Conservation (phyloP, 192 early-diverging fungal genomes). For the Hyaloraphidium curvatum region DNA sequence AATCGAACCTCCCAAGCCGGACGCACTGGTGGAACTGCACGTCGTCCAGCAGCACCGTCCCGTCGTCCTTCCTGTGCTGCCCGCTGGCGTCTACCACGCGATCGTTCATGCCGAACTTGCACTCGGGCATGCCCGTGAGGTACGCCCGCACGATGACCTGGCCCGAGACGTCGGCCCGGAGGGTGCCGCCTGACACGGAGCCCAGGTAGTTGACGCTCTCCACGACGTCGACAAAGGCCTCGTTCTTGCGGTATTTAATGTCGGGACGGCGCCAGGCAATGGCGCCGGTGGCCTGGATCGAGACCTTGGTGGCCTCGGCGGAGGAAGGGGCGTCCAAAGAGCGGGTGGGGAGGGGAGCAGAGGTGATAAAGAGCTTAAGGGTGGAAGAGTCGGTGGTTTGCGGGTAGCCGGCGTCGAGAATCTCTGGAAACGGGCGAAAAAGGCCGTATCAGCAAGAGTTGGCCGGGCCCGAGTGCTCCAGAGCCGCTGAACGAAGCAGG, state of each 20-base stretch:
- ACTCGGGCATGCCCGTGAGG: conserved; percentile 92
- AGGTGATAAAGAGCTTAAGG: conserved; percentile 69
- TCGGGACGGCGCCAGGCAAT: conserved; percentile 84
- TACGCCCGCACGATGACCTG: conserved; percentile 88
- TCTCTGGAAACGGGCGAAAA: conserved; percentile 22
- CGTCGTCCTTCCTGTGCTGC: background rate
- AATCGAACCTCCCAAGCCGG: conserved; percentile 76
- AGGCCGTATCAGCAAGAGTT: no score
- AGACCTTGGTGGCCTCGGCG: conserved; percentile 53
- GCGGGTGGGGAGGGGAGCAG: conserved; percentile 26
- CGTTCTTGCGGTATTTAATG: conserved; percentile 93
- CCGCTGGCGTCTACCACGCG: conserved; percentile 48
- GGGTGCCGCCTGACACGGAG: conserved; percentile 35
- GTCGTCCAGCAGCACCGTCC: conserved; percentile 80
- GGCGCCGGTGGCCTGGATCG: conserved; percentile 89
- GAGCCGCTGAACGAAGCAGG: no score
- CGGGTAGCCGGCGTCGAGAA: conserved; percentile 73
- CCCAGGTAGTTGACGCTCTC: conserved; percentile 70
- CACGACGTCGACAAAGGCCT: conserved; percentile 97
- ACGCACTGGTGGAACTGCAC: conserved; percentile 99
- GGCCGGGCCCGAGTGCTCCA: no score
- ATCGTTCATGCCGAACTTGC: conserved; percentile 94
- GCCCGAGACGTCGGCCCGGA: conserved; percentile 75
- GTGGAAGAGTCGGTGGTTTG: conserved; percentile 70
- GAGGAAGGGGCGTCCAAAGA: conserved; percentile 18